A percentile compares a stretch with the other conserved stretches of the same genome.
These are phyloP conservation scores for Sporothrix mexicana DNA, from an alignment of 2,329 filamentous ascomycete genomes.

Conservation along the genomic window DNA sequence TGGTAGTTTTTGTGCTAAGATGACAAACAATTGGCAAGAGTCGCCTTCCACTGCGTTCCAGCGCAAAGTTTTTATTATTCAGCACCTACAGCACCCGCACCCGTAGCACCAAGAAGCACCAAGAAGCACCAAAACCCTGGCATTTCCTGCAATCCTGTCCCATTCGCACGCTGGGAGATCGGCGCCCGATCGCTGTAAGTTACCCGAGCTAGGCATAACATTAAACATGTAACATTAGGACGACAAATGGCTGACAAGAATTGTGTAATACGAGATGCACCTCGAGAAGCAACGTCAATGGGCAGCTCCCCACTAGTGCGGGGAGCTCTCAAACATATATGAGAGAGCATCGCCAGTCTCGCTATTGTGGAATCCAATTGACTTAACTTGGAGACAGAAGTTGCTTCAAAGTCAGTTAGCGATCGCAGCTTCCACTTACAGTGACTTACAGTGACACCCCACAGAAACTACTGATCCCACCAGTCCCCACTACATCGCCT, in stretches of 20 bases:
- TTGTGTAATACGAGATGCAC: slow-evolving; percentile 3
- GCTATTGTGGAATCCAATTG: neutral
- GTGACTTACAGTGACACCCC: neutral
- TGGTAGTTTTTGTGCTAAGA: too few species aligned
- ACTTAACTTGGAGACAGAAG: neutral
- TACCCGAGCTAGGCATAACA: too few species aligned
- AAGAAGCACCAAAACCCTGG: neutral
- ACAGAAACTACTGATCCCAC: neutral
- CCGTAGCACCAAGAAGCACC: too few species aligned
- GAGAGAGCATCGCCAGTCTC: neutral
- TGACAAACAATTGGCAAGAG: too few species aligned
- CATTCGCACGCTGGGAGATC: neutral
- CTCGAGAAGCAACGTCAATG: neutral
- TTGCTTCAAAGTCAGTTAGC: neutral
- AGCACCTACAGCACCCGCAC: neutral
- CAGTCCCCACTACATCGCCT: neutral
- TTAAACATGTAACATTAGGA: too few species aligned
- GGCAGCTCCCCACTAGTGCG: neutral
- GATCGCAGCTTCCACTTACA: too few species aligned
- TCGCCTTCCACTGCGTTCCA: too few species aligned
- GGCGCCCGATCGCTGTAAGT: too few species aligned
- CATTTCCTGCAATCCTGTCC: too few species aligned
- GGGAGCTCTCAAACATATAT: too few species aligned
- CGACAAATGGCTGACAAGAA: neutral
- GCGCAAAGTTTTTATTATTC: neutral